A percentile compares a stretch with the other conserved stretches of the same genome.
Conservation (phyloP, 805 yeast genomes). For the Nakazawaea holstii region DNA sequence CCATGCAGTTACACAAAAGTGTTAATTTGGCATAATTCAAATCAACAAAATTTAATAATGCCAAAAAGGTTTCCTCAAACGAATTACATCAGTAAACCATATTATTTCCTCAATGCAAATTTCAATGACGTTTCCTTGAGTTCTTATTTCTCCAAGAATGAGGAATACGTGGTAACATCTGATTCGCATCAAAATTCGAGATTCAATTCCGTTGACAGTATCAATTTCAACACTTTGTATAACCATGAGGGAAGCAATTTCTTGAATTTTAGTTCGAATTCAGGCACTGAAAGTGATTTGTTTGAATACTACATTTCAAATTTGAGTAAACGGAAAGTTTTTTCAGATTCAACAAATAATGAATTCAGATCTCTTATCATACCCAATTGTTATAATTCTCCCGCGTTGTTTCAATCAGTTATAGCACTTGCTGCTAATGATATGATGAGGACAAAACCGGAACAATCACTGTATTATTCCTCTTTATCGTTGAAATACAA, state of each 20-base stretch:
- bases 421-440: slow-evolving; percentile 10
- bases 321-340: slow-evolving; percentile 8
- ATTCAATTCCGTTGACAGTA: not conserved
- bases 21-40: slow-evolving; percentile 6
- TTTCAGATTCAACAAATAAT: slow-evolving; percentile 6
- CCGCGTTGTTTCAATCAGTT: slow-evolving; percentile 9
- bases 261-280: slow-evolving; percentile 8
- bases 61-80: not conserved
- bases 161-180: not conserved
- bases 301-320: slow-evolving; percentile 11
- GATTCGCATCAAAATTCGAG: not conserved
- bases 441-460: slow-evolving; percentile 9
- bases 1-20: slow-evolving; percentile 8
- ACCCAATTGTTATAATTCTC: slow-evolving; percentile 10
- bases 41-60: not conserved
- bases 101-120: not conserved
- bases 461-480: slow-evolving; percentile 4
- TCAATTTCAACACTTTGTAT: slow-evolving; percentile 1
- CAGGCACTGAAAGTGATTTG: slow-evolving; percentile 9
- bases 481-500: slow-evolving; percentile 17
- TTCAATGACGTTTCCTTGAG: slow-evolving; percentile 1
- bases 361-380: slow-evolving; percentile 8
- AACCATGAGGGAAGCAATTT: not conserved
- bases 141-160: not conserved
- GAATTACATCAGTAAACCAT: not conserved